Evolutionary conservation across 495 filamentous ascomycete species (phyloP), one percentile per base, ranked within the genome.

Genomic region (Sordaria brevicollis): DNA sequence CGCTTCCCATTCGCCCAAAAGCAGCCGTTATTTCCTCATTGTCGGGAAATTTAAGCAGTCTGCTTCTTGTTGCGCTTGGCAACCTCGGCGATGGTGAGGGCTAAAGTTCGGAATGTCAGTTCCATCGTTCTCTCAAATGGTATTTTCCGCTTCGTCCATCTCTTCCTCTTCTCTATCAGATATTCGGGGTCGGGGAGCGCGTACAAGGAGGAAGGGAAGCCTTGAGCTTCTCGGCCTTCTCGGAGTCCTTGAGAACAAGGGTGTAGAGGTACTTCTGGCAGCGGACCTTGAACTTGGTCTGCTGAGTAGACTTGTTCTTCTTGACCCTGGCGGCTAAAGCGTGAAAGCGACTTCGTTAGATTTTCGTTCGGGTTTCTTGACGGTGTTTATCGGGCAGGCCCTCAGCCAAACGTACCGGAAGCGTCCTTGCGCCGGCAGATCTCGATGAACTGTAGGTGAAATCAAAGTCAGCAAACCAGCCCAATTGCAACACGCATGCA

Each of bases 251-350:
- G 77, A 99, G 90, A 80, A 95, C 91, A 72, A 98, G 90, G 75
- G 96, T 96, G 90, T 99, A 99, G 75, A 98, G 85, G 86, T 93
- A 90, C 76, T 91, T 87, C 77, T 91, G 85, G 88, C 95, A 98
- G 81, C 95, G 92, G 88, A 99, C 96, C 91, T 99, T 99, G 92
- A 99, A 98, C 89, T 99, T 99, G 89, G 93, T 93, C 86, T 94
- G 90, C 81, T 90, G 86, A 73, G 86, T 83, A 80, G 89, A 88
- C 80, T 88, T 90, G 87, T 90, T 94, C 88, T 94, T 93, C 92
- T 98, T 97, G 88, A 97, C 94, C 84, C 93, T 90, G 81, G 93
- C 93, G 82, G 93, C 96, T 97, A 79, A 74, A 75, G 49, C 11
- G 21, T 62, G 35, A 62, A 67, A 74, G 65, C 35, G 65, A 66